phyloP scores from a whole-genome alignment of 1,284 basidiomycete species.

The Tilletia setariae region DNA sequence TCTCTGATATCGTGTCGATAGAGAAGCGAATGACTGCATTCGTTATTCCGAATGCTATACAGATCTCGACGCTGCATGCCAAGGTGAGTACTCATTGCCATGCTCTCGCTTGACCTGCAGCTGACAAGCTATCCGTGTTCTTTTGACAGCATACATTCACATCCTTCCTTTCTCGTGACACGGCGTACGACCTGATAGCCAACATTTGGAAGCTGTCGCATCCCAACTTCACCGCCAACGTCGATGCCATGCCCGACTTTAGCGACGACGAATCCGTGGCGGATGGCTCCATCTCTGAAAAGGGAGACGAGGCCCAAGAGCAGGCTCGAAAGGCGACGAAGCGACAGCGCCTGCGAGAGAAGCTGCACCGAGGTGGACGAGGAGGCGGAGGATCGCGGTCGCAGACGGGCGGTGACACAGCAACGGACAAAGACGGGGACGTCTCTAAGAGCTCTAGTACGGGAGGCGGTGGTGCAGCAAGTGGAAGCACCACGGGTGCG shows the following conservation, averaged over 20 bases:
- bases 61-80: slow-evolving; percentile 72
- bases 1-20: slow-evolving; percentile 80
- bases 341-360: slow-evolving; percentile 37
- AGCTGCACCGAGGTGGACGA: slow-evolving; percentile 9
- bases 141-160: slow-evolving; percentile 81
- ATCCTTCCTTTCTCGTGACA: slow-evolving; percentile 92
- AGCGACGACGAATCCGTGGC: slow-evolving; percentile 29
- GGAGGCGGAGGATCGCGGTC: background rate
- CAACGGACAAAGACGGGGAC: slow-evolving; percentile 10
- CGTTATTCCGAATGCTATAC: slow-evolving; percentile 96
- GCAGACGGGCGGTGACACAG: background rate
- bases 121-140: too few relatives aligned
- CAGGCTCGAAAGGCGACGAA: slow-evolving; percentile 25
- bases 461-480: background rate
- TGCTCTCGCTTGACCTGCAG: too few relatives aligned
- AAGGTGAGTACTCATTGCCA: slow-evolving; percentile 50
- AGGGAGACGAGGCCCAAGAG: slow-evolving; percentile 27
- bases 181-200: slow-evolving; percentile 89
- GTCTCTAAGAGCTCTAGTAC: background rate
- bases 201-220: slow-evolving; percentile 92
- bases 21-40: slow-evolving; percentile 99
- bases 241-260: slow-evolving; percentile 23
- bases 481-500: background rate
- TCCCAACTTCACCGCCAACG: slow-evolving; percentile 65
- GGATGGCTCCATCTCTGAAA: slow-evolving; percentile 17